Evolutionary conservation across 192 early-diverging fungal species (phyloP).

Genomic region (Lunasporangiospora selenospora): DNA sequence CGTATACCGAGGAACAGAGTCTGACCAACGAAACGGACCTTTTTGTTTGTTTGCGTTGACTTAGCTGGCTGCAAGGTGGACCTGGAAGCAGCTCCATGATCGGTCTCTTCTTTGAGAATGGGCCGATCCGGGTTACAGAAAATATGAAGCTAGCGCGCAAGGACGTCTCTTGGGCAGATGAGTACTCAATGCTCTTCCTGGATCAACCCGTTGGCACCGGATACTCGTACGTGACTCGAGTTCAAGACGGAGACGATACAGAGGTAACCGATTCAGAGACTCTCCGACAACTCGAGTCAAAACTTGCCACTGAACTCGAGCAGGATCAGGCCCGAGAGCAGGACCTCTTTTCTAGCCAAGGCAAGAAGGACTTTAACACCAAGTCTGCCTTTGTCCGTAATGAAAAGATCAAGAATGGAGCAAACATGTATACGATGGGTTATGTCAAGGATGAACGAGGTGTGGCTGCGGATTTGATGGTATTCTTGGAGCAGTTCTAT

Average conservation of each 20-base stretch:
- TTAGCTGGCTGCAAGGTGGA: conserved; percentile 82
- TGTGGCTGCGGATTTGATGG: conserved; percentile 70
- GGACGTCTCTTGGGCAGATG: conserved; percentile 67
- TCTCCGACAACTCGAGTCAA: conserved; percentile 11
- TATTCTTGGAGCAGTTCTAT: conserved; percentile 78
- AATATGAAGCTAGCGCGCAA: conserved; percentile 60
- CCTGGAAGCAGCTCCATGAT: conserved; percentile 85
- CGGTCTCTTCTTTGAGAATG: conserved; percentile 75
- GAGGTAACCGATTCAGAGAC: conserved; percentile 28
- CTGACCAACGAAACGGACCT: too few relatives aligned
- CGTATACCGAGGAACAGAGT: too few relatives aligned
- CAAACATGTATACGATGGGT: conserved; percentile 58
- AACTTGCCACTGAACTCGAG: conserved; percentile 5
- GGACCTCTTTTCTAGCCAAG: conserved; percentile 36
- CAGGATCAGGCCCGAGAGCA: conserved; percentile 42
- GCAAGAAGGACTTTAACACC: background rate
- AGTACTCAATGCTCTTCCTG: conserved; percentile 78
- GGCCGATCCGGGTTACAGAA: conserved; percentile 70
- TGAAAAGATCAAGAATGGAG: conserved; percentile 2
- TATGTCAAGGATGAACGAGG: conserved; percentile 76
- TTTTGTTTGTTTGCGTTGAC: background rate
- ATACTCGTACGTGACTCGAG: conserved; percentile 39
- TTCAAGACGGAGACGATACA: conserved; percentile 19
- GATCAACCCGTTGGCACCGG: conserved; percentile 89
- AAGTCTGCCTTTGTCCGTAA: conserved; percentile 3